These are phyloP conservation scores for Oldenlandia corymbosa DNA, from an alignment of 257 asterid species.

Conservation along the genomic window DNA sequence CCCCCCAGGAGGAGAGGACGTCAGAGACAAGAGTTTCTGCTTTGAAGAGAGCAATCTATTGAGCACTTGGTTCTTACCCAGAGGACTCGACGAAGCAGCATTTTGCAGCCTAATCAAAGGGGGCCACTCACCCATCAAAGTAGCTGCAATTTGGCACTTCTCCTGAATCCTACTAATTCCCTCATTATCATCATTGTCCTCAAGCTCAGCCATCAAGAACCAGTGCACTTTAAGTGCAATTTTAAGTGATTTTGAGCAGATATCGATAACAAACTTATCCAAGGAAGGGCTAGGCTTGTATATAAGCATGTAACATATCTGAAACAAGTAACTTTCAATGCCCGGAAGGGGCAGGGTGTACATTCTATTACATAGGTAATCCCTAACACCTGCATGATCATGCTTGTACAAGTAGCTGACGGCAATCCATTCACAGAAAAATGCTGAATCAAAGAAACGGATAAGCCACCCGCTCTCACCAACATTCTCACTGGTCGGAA, in stretches of 20 bases:
- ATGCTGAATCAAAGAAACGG: constrained; percentile 81
- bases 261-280: constrained; percentile 83
- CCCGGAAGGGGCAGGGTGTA: constrained; percentile 84
- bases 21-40: constrained; percentile 66
- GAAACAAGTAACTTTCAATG: constrained; percentile 83
- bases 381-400: constrained; percentile 86
- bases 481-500: constrained; percentile 71
- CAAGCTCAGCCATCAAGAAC: constrained; percentile 94
- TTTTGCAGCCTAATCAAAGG: constrained; percentile 62
- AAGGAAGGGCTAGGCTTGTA: constrained; percentile 95
- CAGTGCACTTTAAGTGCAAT: constrained; percentile 86
- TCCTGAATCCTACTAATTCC: constrained; percentile 92
- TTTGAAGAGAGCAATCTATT: constrained; percentile 74
- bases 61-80: constrained; percentile 72
- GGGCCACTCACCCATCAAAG: constrained; percentile 92
- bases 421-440: constrained; percentile 96
- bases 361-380: constrained; percentile 89
- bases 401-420: constrained; percentile 94
- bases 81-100: constrained; percentile 32
- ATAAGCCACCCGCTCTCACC: constrained; percentile 96
- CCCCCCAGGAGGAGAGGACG: constrained; percentile 59
- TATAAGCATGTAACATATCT: constrained; percentile 81
- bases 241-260: constrained; percentile 67
- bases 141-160: constrained; percentile 91
- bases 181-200: constrained; percentile 84